Evolutionary conservation across 371 early-diverging fungal genomes (phyloP).

Genomic region (Rhizopus arrhizus): DNA sequence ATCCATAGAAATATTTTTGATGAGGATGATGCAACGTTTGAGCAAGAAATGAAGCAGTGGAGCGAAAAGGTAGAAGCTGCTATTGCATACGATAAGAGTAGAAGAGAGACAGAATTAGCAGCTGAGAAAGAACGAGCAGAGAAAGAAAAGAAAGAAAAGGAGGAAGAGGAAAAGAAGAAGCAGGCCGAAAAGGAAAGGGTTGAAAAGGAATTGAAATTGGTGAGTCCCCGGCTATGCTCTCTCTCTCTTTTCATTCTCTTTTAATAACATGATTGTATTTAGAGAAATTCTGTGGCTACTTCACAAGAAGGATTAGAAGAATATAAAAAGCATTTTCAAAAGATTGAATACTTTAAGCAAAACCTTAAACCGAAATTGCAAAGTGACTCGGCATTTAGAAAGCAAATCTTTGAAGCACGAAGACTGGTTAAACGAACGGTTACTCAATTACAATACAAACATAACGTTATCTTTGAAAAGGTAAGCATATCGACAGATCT

Average conservation of each 20-base stretch:
- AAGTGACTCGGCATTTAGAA: slow-evolving; percentile 25
- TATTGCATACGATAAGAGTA: slow-evolving; percentile 24
- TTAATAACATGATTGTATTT: background rate
- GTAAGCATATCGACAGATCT: slow-evolving; percentile 5
- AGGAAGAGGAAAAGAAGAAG: slow-evolving; percentile 31
- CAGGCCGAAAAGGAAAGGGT: slow-evolving; percentile 31
- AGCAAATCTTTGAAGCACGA: slow-evolving; percentile 27
- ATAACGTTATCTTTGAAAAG: slow-evolving; percentile 29
- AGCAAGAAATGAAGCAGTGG: slow-evolving; percentile 17
- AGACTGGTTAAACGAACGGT: slow-evolving; percentile 27
- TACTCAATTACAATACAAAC: slow-evolving; percentile 31
- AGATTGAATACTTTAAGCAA: slow-evolving; percentile 27
- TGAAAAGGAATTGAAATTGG: slow-evolving; percentile 17
- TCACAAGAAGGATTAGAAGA: slow-evolving; percentile 39
- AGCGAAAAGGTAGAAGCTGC: slow-evolving; percentile 20
- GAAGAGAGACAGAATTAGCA: slow-evolving; percentile 10
- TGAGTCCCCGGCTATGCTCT: background rate
- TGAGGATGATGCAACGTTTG: slow-evolving; percentile 16
- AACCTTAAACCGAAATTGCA: slow-evolving; percentile 26
- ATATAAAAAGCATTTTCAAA: slow-evolving; percentile 34
- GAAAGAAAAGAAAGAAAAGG: slow-evolving; percentile 15
- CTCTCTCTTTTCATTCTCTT: background rate
- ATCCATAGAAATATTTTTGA: background rate
- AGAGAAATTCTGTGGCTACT: slow-evolving; percentile 27
- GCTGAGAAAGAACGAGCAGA: slow-evolving; percentile 20